Evolutionary conservation across 2,329 filamentous ascomycete genomes (phyloP), one percentile per base, ranked within the genome.

Genomic region (Coniella lustricola): DNA sequence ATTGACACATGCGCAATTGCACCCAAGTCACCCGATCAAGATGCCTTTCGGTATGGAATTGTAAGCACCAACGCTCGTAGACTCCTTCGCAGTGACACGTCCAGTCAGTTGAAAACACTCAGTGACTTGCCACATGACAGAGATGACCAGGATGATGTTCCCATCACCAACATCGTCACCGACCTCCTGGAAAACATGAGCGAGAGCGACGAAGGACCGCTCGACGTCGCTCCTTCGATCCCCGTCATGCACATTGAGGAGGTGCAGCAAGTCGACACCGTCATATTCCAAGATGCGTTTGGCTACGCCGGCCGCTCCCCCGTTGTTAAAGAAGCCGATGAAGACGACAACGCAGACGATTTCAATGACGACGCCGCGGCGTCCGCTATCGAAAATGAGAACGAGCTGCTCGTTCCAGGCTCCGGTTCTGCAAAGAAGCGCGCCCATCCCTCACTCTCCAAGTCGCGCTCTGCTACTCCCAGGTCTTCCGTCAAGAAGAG

Each of bases 341-440:
- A 21, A 17, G 22, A 33, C 18, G 46, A 33, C 22, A 36, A 31
- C 2, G 36, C 14, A n/a, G 32, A n/a, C 32, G 29, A 50, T 5
- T 21, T 46, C 42, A 36, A 16, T 43, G 33, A 25, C 14, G 45
- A 41, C 8, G 34, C 36, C 17, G 35, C 42, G n/a, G n/a, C n/a
- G n/a, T n/a, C n/a, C n/a, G n/a, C n/a, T n/a, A n/a, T n/a, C 21
- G 12, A 18, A 3, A 36, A 35, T 17, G 39, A 29, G 25, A 29
- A 5, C 10, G 25, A 10, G 5, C 5, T 29, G 25, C 25, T 10
- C 25, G 10, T 29, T 10, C 5, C 5, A 29, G 10, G 25, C 14
- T 54, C 22, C 18, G 9, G 50, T 12, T 47, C 53, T 14, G 17
- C 52, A 10, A 59, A 58, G 46, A 59, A 57, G 51, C 55, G 53